These are phyloP conservation scores for Colletotrichum limetticola DNA, from an alignment of 2,329 filamentous ascomycete species.

Conservation along the genomic window DNA sequence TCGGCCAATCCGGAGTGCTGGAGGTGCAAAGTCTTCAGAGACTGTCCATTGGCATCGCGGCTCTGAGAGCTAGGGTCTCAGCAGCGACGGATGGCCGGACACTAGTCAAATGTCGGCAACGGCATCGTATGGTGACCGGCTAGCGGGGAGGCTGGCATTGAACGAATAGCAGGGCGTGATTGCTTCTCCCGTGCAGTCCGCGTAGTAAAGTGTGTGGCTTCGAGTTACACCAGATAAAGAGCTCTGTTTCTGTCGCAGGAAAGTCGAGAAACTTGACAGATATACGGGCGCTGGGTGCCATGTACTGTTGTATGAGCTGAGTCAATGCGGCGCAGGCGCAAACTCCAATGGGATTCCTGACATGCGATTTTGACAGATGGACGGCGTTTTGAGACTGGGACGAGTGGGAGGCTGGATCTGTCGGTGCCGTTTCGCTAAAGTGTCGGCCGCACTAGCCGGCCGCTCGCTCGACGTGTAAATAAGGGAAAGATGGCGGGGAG, in stretches of 20 bases:
- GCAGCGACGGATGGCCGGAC: constrained; percentile 24
- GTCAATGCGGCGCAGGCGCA: not conserved
- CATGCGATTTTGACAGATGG: not conserved
- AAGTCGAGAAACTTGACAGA: constrained; percentile 1
- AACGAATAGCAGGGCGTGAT: not conserved
- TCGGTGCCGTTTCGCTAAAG: constrained; percentile 11
- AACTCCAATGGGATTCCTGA: constrained; percentile 11
- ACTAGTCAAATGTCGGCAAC: constrained; percentile 4
- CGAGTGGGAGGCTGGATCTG: constrained; percentile 13
- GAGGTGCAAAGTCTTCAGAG: not conserved
- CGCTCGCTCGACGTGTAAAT: not conserved
- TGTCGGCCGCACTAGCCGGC: not conserved
- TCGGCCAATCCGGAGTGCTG: constrained; percentile 18
- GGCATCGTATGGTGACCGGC: constrained; percentile 6
- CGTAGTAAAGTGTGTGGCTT: not conserved
- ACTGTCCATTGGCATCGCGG: not conserved
- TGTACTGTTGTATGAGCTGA: not conserved
- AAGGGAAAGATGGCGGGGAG: constrained; percentile 3
- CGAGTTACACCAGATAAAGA: not conserved
- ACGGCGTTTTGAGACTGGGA: not conserved
- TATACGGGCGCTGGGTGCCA: not conserved
- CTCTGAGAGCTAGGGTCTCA: not conserved
- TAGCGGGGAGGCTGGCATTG: constrained; percentile 22
- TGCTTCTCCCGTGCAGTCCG: not conserved
- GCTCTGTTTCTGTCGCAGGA: not conserved